Evolutionary conservation across 2,329 filamentous ascomycete genomes (phyloP), one percentile per base, ranked within the genome.

Genomic region (Teratosphaeria epicoccoides): DNA sequence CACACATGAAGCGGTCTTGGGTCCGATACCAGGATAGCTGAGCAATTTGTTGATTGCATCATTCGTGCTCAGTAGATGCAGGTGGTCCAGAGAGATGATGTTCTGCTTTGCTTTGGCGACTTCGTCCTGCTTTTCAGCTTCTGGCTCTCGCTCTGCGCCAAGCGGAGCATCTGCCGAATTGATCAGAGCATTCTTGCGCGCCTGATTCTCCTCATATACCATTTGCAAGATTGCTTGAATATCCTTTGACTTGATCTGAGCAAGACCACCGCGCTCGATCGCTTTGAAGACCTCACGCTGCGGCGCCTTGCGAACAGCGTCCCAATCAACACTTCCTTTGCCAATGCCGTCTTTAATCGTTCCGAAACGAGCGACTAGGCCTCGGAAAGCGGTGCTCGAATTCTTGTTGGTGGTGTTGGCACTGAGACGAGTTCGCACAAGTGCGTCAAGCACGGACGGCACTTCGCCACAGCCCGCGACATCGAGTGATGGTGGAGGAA

Each of bases 161-260:
- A 71, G 63, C 1, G 66, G 63, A 12, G 53, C 46, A 4, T 52
- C 48, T 5, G 51, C 50, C 1, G 65, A 64, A 12, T 70, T 70
- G 45, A 71, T 71, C 22, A 82, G 72, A 0, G 73, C 74, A 20
- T 76, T 68, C 20, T 73, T 74, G 10, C 80, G 76, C n/a, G 71
- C 68, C 58, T 79, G 73, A 33, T 87, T 88, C 58, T 88, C 82
- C 44, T 81, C 71, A 61, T 85, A 81, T 0, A 89, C 84, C 67
- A 82, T 80, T 49, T 88, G 79, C 7, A 94, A 73, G 29, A 88
- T 88, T 14, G 70, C 69, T 65, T 90, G 88, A 62, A 94, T 87
- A 57, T 83, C 75, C 49, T 77, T 82, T 53, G 81, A 83, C 68
- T 90, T 93, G 14, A 75, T 74, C n/a, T 79, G 76, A 2, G 81